Conservation (phyloP, 371 early-diverging fungal species). For the Apophysomyces sp. region DNA sequence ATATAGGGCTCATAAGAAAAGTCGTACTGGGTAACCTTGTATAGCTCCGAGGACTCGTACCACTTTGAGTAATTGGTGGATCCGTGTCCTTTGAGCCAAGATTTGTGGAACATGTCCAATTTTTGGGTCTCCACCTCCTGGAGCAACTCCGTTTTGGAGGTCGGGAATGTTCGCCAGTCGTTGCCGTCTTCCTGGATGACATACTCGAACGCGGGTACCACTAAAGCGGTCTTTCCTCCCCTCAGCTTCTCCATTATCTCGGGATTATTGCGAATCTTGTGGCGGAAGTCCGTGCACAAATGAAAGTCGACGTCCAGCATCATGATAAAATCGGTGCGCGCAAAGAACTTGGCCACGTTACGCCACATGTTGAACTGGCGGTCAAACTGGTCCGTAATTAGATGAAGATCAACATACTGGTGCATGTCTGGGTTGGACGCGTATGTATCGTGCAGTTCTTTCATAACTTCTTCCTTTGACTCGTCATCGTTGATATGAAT, state of each 20-base stretch:
- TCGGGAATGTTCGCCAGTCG: constrained; percentile 57
- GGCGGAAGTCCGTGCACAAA: constrained; percentile 61
- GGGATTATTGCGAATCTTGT: constrained; percentile 37
- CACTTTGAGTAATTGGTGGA: constrained; percentile 61
- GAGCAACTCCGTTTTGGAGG: constrained; percentile 43
- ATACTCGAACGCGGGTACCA: constrained; percentile 71
- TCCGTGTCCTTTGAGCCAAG: constrained; percentile 66
- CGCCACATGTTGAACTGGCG: constrained; percentile 77
- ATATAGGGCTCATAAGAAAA: constrained; percentile 71
- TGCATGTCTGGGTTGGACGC: constrained; percentile 52
- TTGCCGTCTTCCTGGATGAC: constrained; percentile 52
- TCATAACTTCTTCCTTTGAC: constrained; percentile 40
- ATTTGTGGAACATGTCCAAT: constrained; percentile 62
- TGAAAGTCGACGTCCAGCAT: constrained; percentile 74
- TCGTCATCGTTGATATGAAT: constrained; percentile 65
- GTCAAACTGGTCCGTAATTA: constrained; percentile 63
- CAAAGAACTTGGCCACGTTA: constrained; percentile 68
- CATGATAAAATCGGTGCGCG: constrained; percentile 66
- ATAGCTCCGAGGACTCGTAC: constrained; percentile 49
- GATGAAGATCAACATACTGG: constrained; percentile 63
- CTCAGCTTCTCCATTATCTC: constrained; percentile 40
- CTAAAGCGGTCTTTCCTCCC: constrained; percentile 53
- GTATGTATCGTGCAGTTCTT: constrained; percentile 52
- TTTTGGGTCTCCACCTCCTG: constrained; percentile 41
- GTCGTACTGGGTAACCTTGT: constrained; percentile 60